Conservation (phyloP, 768 basidiomycete genomes). For the Tephrocybe sp. region DNA sequence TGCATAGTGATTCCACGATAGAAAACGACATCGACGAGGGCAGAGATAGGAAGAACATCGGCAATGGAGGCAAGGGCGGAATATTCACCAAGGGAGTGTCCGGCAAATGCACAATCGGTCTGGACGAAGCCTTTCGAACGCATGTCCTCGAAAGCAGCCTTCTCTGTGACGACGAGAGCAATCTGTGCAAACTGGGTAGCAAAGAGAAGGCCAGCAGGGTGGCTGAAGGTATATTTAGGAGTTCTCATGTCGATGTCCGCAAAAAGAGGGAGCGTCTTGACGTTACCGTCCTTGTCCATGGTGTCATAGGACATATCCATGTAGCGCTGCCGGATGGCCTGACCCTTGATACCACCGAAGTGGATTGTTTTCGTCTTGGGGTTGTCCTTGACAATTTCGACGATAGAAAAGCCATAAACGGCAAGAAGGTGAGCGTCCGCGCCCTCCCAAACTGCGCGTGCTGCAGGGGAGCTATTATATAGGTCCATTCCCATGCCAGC, state of each 20-base stretch:
- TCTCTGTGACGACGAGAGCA: constrained; percentile 96
- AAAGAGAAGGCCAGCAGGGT: constrained; percentile 91
- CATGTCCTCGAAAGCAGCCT: constrained; percentile 98
- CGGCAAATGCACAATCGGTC: constrained; percentile 89
- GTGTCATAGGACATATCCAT: constrained; percentile 99
- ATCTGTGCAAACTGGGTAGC: constrained; percentile 99
- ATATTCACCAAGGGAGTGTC: constrained; percentile 98
- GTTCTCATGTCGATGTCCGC: constrained; percentile 93
- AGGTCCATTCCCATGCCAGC: constrained; percentile 99
- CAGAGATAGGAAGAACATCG: constrained; percentile 91
- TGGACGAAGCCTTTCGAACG: constrained; percentile 94
- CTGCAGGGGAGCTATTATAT: constrained; percentile 88
- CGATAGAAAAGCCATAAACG: constrained; percentile 97
- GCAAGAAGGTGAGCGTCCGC: constrained; percentile 91
- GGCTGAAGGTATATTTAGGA: constrained; percentile 97
- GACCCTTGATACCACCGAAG: constrained; percentile 99
- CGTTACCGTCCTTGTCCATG: constrained; percentile 92
- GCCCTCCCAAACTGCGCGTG: constrained; percentile 95
- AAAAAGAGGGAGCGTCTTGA: constrained; percentile 95
- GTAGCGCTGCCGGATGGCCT: constrained; percentile 97
- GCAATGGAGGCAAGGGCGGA: constrained; percentile 98
- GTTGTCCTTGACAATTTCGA: constrained; percentile 98
- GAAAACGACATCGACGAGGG: constrained; percentile 97
- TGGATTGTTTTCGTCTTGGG: constrained; percentile 98
- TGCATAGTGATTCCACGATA: constrained; percentile 99